These are phyloP conservation scores for Fagopyrum homotropicum DNA, from an alignment of 148 eudicot species.

Conservation along the genomic window DNA sequence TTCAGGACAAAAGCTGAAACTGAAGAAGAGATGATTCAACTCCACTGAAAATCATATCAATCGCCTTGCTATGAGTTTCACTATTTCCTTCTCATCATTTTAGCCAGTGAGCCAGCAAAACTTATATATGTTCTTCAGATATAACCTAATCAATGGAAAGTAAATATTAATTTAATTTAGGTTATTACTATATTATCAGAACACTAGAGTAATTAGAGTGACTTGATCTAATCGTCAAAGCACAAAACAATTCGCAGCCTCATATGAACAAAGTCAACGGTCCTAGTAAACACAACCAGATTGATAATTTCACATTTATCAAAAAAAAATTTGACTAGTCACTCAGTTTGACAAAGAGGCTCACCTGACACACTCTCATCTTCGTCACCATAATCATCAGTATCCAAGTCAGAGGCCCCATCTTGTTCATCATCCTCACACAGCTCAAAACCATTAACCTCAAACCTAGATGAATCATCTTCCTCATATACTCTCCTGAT, in stretches of 20 bases:
- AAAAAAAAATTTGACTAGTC: not conserved
- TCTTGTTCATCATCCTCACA: not conserved
- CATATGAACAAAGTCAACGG: not conserved
- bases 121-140: not conserved
- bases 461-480: not conserved
- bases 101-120: too few species aligned
- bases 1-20: not conserved
- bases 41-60: not conserved
- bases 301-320: not conserved
- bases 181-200: not conserved
- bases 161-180: not conserved
- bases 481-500: slow-evolving; percentile 18
- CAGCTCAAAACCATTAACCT: not conserved
- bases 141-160: not conserved
- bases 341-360: not conserved
- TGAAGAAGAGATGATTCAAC: not conserved
- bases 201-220: not conserved
- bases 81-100: not conserved
- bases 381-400: not conserved
- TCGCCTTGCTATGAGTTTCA: not conserved
- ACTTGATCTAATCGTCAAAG: not conserved
- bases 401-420: slow-evolving; percentile 1
- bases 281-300: not conserved
- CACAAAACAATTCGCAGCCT: not conserved
- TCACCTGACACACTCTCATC: slow-evolving; percentile 3